Base-by-base conservation (phyloP, 176 grass and related monocot species). In the Hyparrhenia diplandra region DNA sequence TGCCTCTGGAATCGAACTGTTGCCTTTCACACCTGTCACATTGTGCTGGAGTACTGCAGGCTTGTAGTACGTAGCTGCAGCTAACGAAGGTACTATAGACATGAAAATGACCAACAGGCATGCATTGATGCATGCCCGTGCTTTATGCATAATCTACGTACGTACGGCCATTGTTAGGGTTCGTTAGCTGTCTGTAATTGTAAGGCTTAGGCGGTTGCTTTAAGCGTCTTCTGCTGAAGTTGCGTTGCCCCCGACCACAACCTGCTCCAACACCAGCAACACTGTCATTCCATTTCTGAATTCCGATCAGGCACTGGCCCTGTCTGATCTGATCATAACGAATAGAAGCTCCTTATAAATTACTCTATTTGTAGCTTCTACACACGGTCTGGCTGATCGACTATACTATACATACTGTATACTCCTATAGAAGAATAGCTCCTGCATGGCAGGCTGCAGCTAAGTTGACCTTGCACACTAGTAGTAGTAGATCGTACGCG, bases 401-500 rank as follows among this genome's bases (percentile, higher is more conserved):
- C 31, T 59, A 23, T 25, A 71, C 37, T 36, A 36, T 36, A 36
- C 32, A 34, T 42, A 43, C 13, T 43, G 5, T 58, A 32, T 32
- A 58, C 54, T 51, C 47, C 20, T 23, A n/a, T 59, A 62, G 36
- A 24, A 69, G 36, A 14, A 41, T 41, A 36, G 2, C 21, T 37
- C 35, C 11, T n/a, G n/a, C n/a, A n/a, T 13, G 5, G 40, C 43
- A 47, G 69, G 69, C 27, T 30, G 24, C 69, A 47, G 71, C 46
- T 80, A 80, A 80, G 64, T 79, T 80, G 64, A 80, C 78, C 77
- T 69, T 54, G 49, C 14, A 14, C 7, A 42, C 41, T 47, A 30
- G 12, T 46, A 46, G 43, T 17, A 17, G 21, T 2, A 2, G 24
- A 54, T 80, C 29, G 12, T 80, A 52, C 45, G 7, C n/a, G n/a